Evolutionary conservation across 768 basidiomycete species (phyloP), one percentile per base, ranked within the genome.

Genomic region (Neoboletus subvelutipes): DNA sequence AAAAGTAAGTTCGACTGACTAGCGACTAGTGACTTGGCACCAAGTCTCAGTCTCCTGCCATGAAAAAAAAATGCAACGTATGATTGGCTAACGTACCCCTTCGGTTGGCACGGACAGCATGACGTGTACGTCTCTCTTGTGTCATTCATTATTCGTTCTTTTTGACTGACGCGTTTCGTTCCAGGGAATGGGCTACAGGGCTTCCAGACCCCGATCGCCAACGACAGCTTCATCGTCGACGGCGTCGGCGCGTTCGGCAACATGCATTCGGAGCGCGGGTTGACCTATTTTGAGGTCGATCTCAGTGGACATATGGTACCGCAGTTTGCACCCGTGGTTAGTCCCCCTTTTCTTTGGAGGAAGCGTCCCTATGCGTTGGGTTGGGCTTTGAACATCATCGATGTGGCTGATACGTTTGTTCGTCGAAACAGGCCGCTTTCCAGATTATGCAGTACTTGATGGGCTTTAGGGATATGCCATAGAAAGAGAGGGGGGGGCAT

Each of bases 221-320:
- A 80, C 31, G 87, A 90, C 60, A 85, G 81, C 57, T 86, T 90
- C 74, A 68, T 88, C 54, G 81, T 90, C 51, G 86, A 88, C 54
- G 86, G 83, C 18, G 77, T 89, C 43, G 88, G 88, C 28, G 78
- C 88, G 4, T 75, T 84, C 28, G 89, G 88, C 0, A 86, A 73
- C 2, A 73, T 80, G 56, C 88, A 90, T 57, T 73, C 77, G 17
- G 90, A 91, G 64, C 82, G 88, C 39, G 82, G 83, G 13, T 67
- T 90, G 61, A 84, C 87, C 0, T 90, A 84, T 59, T 75, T 78
- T 31, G 88, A 92, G 64, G 81, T 92, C 22, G 76, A 63, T 24
- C 77, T 88, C 8, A 84, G 83, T 60, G 90, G 88, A 18, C 88
- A 91, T 60, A 90, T 90, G 88, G 70, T 89, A 3, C 87, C 87